phyloP scores from a whole-genome alignment of 441 rosid species.

The Eruca vesicaria region DNA sequence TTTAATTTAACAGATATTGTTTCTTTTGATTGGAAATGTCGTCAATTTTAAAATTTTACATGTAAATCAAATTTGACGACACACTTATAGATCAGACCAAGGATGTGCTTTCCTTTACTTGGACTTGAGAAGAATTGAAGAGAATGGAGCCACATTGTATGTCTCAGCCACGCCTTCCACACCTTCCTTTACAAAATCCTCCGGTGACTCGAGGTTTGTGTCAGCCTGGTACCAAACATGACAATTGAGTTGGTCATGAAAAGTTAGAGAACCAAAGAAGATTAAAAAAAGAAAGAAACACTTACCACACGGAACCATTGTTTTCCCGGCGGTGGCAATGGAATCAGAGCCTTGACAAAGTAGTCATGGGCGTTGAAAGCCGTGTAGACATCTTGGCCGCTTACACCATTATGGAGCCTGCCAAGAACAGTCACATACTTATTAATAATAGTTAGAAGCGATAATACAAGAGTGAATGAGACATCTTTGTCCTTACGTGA shows the following conservation, averaged over 20 bases:
- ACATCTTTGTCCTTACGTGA: conserved; percentile 56
- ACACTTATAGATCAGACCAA: neutral
- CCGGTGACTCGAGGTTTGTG: conserved; percentile 69
- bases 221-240: conserved; percentile 58
- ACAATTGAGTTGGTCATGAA: neutral
- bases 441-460: neutral
- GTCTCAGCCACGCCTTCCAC: conserved; percentile 54
- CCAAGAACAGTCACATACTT: conserved; percentile 24
- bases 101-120: conserved; percentile 38
- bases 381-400: conserved; percentile 54
- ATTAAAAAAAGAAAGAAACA: conserved; percentile 2
- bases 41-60: conserved; percentile 7
- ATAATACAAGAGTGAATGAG: neutral
- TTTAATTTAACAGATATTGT: no score
- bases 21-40: neutral
- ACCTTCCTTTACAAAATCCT: conserved; percentile 64
- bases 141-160: conserved; percentile 66
- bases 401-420: conserved; percentile 68
- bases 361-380: conserved; percentile 83
- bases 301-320: conserved; percentile 88
- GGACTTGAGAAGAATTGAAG: conserved; percentile 74
- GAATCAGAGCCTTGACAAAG: conserved; percentile 60
- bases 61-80: neutral
- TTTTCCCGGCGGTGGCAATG: conserved; percentile 55
- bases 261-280: conserved; percentile 1